Evolutionary conservation across 73 alveolate species (phyloP).

Genomic region (Tetrahymena borealis): DNA sequence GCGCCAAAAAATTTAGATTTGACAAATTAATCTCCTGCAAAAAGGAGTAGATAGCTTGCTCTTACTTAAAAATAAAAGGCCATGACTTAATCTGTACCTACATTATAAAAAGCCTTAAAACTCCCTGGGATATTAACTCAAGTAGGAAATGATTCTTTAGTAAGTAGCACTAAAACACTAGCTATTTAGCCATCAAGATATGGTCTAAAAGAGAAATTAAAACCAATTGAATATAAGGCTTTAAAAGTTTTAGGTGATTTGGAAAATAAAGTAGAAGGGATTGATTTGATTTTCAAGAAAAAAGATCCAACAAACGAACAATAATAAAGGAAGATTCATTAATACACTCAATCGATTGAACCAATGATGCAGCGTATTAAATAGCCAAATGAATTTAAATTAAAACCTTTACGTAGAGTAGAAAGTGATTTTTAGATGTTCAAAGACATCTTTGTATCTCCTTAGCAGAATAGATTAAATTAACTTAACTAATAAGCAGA

Average conservation of each 20-base stretch:
- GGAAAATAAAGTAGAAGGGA: background rate
- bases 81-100: background rate
- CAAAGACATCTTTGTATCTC: slow-evolving; percentile 33
- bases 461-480: slow-evolving; percentile 15
- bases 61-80: background rate
- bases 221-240: background rate
- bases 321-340: background rate
- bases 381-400: slow-evolving; percentile 42
- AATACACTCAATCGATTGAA: background rate
- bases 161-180: background rate
- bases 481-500: slow-evolving; percentile 23
- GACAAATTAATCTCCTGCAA: background rate
- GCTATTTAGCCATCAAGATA: background rate
- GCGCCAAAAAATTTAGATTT: background rate
- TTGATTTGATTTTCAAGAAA: background rate
- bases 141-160: background rate
- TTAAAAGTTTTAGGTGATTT: background rate
- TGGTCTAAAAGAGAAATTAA: background rate
- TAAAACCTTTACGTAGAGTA: slow-evolving; percentile 36
- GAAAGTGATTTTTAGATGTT: slow-evolving; percentile 39
- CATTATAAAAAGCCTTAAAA: background rate
- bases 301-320: background rate
- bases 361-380: background rate
- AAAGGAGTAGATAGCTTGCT: background rate
- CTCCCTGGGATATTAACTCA: background rate